Evolutionary conservation across 495 filamentous ascomycete species (phyloP).

Genomic region (Penicillium parvum): DNA sequence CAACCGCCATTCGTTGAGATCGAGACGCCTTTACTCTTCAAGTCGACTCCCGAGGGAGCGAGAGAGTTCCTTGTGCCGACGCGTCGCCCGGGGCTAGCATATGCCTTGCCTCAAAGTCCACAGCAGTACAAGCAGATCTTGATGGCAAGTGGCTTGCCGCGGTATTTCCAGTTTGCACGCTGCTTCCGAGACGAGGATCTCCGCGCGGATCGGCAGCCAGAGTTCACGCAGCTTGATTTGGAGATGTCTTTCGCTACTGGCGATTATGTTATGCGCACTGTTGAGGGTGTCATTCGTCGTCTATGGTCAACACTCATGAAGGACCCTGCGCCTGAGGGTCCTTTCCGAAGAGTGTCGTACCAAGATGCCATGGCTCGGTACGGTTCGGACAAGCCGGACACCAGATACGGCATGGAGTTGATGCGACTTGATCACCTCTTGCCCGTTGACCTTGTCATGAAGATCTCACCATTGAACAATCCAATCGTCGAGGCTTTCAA

Average conservation of each 20-base stretch:
- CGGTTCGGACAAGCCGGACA: constrained; percentile 90
- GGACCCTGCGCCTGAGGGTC: constrained; percentile 33
- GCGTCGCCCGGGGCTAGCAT: constrained; percentile 65
- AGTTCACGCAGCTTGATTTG: constrained; percentile 96
- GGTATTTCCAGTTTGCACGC: constrained; percentile 87
- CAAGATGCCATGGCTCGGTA: constrained; percentile 72
- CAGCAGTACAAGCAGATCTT: constrained; percentile 99
- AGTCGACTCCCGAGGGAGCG: constrained; percentile 94
- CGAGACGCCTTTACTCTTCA: constrained; percentile 92
- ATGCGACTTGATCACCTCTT: constrained; percentile 56
- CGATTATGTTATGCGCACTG: constrained; percentile 63
- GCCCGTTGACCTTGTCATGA: constrained; percentile 60
- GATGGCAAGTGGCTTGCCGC: constrained; percentile 79
- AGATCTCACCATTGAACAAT: constrained; percentile 58
- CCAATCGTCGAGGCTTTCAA: constrained; percentile 71
- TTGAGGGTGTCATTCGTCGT: constrained; percentile 60
- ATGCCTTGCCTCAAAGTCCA: constrained; percentile 91
- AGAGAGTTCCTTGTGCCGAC: constrained; percentile 95
- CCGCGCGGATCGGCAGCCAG: constrained; percentile 88
- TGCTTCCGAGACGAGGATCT: constrained; percentile 97
- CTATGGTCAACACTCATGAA: constrained; percentile 51
- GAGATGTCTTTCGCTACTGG: constrained; percentile 83
- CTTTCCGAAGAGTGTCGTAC: constrained; percentile 65
- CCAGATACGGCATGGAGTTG: constrained; percentile 62
- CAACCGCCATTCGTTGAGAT: constrained; percentile 64